Evolutionary conservation across 2,329 filamentous ascomycete species (phyloP).

Genomic region (Stemphylium vesicarium): DNA sequence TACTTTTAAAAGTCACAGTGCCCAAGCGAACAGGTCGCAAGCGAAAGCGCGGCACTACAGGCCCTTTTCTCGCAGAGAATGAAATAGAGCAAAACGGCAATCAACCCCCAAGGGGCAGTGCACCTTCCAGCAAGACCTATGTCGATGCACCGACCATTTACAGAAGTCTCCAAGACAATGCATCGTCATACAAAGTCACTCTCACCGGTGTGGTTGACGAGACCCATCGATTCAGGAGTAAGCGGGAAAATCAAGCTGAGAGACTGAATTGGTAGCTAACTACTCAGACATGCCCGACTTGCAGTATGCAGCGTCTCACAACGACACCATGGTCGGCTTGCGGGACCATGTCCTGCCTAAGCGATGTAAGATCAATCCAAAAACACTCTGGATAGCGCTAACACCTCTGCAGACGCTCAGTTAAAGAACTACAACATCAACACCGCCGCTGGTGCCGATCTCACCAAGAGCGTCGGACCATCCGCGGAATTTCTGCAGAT

Average conservation of each 20-base stretch:
- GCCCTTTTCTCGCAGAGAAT: conserved; percentile 60
- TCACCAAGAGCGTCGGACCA: conserved; percentile 74
- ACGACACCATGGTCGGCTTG: conserved; percentile 74
- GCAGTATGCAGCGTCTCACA: conserved; percentile 74
- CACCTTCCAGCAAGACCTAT: conserved; percentile 2
- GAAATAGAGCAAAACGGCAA: conserved; percentile 9
- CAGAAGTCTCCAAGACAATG: conserved; percentile 73
- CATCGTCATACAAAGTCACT: conserved; percentile 69
- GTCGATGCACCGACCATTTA: conserved; percentile 55
- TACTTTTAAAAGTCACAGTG: conserved; percentile 84
- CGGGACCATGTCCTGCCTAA: conserved; percentile 73
- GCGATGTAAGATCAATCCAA: conserved; percentile 61
- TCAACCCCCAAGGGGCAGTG: background rate
- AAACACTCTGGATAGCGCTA: background rate
- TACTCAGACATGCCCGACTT: conserved; percentile 76
- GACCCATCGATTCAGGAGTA: conserved; percentile 84
- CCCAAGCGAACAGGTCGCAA: conserved; percentile 87
- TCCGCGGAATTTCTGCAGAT: conserved; percentile 80
- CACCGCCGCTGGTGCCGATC: conserved; percentile 57
- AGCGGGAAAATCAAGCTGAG: conserved; percentile 10
- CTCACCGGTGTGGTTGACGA: conserved; percentile 75
- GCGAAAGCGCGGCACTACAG: conserved; percentile 77
- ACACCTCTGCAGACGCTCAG: conserved; percentile 54
- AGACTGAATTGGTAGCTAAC: conserved; percentile 18
- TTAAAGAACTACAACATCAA: conserved; percentile 67